Base-by-base conservation (phyloP, 495 filamentous ascomycete genomes). In the Astrothelium subdiscretum region DNA sequence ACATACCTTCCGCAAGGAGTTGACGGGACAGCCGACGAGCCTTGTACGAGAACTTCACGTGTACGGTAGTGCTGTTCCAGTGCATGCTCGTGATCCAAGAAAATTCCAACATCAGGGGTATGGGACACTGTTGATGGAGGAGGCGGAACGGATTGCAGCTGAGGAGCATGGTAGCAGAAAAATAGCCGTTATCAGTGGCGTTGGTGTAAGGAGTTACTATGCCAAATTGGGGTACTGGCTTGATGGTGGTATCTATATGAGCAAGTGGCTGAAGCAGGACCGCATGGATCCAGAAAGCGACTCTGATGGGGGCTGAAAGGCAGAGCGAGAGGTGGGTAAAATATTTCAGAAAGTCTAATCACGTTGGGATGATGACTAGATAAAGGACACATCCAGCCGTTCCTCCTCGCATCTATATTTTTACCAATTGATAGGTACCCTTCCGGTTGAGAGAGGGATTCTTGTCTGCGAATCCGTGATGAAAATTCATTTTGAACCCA, bases 41-140 rank as follows among this genome's bases (percentile, higher is more conserved):
- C 79, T 98, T 59, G 91, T 98, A 3, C 83, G 94, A 31, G 94
- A 98, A 72, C 78, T 98, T 60, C 94, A 98, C 74, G 94, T 98
- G 1, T 98, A 98, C 71, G 94, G 94, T 15, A 90, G 88, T 60
- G 94, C 94, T 0, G 94, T 98, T 11, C 94, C 94, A 1, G 85
- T 98, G 60, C 94, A 98, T 72, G 91, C 89, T 11, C 80, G 94
- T 61, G 92, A 97, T 70, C 88, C 92, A 10, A 84, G 85, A 70
- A 98, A 98, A 73, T 97, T 96, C 76, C 94, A 98, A 78, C 94
- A 98, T 76, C 95, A 96, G 70, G 94, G 94, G 0, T 98, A 95
- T 68, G 94, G 94, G 29, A 97, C 95, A 2, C 73, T 98, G 61
- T 68, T 98, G 59, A 98, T 98, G 94, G 94, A 97, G 72, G 91